Evolutionary conservation across 140 eudicot genomes (phyloP).

Genomic region (Oenanthe javanica): DNA sequence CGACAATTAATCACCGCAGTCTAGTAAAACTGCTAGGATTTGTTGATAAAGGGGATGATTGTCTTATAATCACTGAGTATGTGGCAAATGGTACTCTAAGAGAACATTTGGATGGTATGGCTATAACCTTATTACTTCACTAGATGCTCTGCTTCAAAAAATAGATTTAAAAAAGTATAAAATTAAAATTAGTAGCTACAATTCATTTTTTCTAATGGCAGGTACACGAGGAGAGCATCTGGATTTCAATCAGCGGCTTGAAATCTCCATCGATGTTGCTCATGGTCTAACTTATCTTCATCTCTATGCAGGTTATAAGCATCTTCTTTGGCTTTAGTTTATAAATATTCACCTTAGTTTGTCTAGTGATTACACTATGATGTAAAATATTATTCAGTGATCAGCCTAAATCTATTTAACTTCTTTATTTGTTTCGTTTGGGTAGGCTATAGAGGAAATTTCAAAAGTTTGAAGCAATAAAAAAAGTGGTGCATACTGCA

Average conservation of each 20-base stretch:
- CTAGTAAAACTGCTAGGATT: conserved; percentile 84
- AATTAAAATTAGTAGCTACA: too few relatives aligned
- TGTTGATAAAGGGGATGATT: conserved; percentile 82
- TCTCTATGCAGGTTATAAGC: conserved; percentile 55
- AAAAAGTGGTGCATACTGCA: not conserved
- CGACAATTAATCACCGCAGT: conserved; percentile 85
- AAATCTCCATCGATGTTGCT: conserved; percentile 77
- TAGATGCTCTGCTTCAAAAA: not conserved
- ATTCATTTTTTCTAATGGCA: conserved; percentile 26
- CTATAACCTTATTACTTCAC: conserved; percentile 3
- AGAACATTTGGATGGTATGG: conserved; percentile 90
- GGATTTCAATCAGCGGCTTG: conserved; percentile 91
- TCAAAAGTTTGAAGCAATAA: not conserved
- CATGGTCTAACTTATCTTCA: conserved; percentile 92
- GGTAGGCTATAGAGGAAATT: not conserved
- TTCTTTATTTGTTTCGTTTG: not conserved
- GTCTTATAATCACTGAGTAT: conserved; percentile 81
- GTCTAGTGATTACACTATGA: not conserved
- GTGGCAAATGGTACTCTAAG: conserved; percentile 93
- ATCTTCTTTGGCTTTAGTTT: not conserved
- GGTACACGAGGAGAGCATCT: conserved; percentile 57
- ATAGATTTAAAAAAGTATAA: not conserved
- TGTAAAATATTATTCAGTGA: not conserved
- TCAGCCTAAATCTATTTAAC: not conserved
- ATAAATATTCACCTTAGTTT: not conserved